Base-by-base conservation (phyloP, 176 grass and related monocot genomes). In the Musa troglodytarum region DNA sequence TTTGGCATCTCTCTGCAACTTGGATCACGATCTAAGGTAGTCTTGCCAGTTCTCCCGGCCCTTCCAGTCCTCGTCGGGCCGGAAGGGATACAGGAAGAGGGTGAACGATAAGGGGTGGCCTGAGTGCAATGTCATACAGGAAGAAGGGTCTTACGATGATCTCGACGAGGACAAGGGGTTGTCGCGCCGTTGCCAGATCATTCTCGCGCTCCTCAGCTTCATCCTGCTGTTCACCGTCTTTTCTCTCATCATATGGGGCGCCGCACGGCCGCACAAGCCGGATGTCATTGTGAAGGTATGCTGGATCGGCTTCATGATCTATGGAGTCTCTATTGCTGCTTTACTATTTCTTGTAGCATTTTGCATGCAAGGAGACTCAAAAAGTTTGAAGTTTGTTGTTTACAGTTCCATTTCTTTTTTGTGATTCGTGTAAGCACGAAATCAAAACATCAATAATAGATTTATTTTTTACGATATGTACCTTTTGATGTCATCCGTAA, bases 201-300 rank as follows among this genome's bases (percentile, higher is more conserved):
- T 77, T 54, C 83, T 90, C 53, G 84, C 80, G 59, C 53, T 96
- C 49, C 78, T 87, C 1, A 77, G 72, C 12, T 76, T 87, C 1
- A 53, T 87, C 34, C 64, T 98, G 20, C 76, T 74, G 22, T 98
- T 98, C 81, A 80, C 86, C 2, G 6, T 87, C 52, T 78, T 81
- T 9, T 93, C 90, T 83, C 88, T 98, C 11, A 68, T 91, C 68
- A 86, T 93, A 16, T 98, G 94, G 94, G 94, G 90, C 9, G 82
- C 76, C 3, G 90, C 94, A 65, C 88, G 88, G 0, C 88, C 78
- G 7, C 84, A 91, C 82, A 82, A 91, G 15, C 83, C 94, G 10
- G 62, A 22, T 3, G 69, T 89, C 72, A 10, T 87, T 64, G 81
- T 87, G 71, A 85, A 93, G 94, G 90, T 97, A 80, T 34, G 68